A percentile compares a stretch with the other conserved stretches of the same genome.
Evolutionary conservation across 768 basidiomycete genomes (phyloP).

Genomic region (Mycena pura): DNA sequence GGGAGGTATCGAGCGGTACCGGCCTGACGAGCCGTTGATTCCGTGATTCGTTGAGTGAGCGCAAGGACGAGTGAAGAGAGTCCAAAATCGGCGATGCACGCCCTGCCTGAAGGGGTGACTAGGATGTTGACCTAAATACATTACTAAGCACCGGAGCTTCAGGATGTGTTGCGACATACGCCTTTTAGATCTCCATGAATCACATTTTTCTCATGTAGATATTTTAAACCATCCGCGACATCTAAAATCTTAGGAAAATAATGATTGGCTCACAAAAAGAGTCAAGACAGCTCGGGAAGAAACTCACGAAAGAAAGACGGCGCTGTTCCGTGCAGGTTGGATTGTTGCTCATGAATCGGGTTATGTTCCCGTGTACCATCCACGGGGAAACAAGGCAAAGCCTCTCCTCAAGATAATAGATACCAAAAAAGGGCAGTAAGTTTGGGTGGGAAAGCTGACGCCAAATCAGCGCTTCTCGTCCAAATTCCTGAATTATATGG

Average conservation of each 20-base stretch:
- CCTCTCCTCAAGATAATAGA: constrained; percentile 20
- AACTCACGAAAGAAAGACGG: constrained; percentile 12
- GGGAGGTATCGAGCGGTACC: constrained; percentile 45
- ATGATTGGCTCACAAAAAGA: not conserved
- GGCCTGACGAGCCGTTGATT: constrained; percentile 28
- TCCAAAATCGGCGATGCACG: constrained; percentile 59
- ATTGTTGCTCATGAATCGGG: constrained; percentile 21
- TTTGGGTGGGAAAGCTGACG: constrained; percentile 30
- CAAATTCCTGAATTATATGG: not conserved
- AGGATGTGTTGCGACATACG: constrained; percentile 2
- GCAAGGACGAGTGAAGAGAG: constrained; percentile 38
- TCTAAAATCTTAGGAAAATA: constrained; percentile 20
- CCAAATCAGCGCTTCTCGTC: constrained; percentile 29
- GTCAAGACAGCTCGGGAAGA: not conserved
- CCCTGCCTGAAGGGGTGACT: constrained; percentile 44
- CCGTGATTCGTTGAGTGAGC: constrained; percentile 17
- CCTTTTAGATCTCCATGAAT: constrained; percentile 30
- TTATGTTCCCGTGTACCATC: constrained; percentile 38
- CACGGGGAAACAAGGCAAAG: constrained; percentile 36
- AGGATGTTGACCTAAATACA: constrained; percentile 51
- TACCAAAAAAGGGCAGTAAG: constrained; percentile 30
- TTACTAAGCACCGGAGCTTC: not conserved
- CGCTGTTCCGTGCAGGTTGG: not conserved
- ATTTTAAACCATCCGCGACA: constrained; percentile 22
- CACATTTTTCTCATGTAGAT: constrained; percentile 21